Base-by-base conservation (phyloP, 495 filamentous ascomycete species). In the Thermothielavioides terrestris region DNA sequence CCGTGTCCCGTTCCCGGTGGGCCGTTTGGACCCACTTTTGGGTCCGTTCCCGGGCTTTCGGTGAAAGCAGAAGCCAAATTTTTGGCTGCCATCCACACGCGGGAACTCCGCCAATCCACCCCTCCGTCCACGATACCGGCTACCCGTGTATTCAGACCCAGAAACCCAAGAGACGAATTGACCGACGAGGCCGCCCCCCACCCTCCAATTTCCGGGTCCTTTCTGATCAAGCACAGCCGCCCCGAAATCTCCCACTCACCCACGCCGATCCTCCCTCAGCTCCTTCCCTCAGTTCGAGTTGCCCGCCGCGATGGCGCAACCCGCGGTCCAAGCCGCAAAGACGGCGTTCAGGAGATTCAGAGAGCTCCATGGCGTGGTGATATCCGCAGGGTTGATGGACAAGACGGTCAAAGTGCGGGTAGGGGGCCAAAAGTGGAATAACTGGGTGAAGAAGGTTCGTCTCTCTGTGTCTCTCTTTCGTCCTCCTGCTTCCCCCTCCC, bases 341-440 rank as follows among this genome's bases (percentile, higher is more conserved):
- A 57, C 54, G 15, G 48, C 61, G 34, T 30, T 31, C 23, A 54
- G 50, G 27, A 52, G 60, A 15, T 61, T 62, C 32, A 62, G 68
- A 17, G 67, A 74, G 55, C 59, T 75, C 36, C 64, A 72, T 49
- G 73, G 71, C 58, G 78, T 86, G 17, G 84, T 88, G 31, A 74
- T 86, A 31, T 82, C 81, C 27, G 76, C 83, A 1, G 84, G 84
- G 15, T 71, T 78, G 41, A 86, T 86, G 82, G 64, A 74, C 52
- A 82, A 80, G 65, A 84, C 83, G 5, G 81, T 85, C 53, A 86
- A 81, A 64, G 84, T 86, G 44, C 75, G 76, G 27, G 68, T 84
- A 8, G 77, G 79, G 17, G 70, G 68, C 9, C 72, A 76, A 53
- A 69, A 72, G 56, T 86, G 81, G 81, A 81, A 85, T 63, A 68